These are phyloP conservation scores for Solanum arcanum DNA, from an alignment of 257 asterid genomes.

Conservation along the genomic window DNA sequence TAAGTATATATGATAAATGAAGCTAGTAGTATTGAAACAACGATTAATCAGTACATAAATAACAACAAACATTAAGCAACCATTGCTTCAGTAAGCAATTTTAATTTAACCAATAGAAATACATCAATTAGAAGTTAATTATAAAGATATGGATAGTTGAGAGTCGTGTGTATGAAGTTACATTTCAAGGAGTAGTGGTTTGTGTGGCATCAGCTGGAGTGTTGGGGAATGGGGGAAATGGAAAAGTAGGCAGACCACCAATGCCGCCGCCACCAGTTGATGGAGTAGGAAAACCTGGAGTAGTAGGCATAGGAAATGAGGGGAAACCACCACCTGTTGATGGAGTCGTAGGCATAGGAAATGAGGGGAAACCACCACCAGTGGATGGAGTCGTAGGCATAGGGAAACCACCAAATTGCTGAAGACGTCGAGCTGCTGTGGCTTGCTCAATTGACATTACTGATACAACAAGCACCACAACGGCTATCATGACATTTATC, in stretches of 20 bases:
- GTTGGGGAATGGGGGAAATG: not conserved
- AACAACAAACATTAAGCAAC: not conserved
- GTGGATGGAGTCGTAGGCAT: not conserved
- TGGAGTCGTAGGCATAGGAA: not conserved
- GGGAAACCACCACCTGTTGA: not conserved
- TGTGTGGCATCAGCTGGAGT: not conserved
- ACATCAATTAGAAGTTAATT: not conserved
- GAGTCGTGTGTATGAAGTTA: no score
- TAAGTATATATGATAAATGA: not conserved
- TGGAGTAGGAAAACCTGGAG: not conserved
- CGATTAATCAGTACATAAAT: not conserved
- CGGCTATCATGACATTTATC: not conserved
- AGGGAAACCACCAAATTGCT: conserved; percentile 2
- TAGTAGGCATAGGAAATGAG: not conserved
- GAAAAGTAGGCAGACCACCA: not conserved
- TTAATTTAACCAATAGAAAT: not conserved
- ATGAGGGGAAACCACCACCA: conserved; percentile 4
- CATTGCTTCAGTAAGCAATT: not conserved
- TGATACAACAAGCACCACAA: not conserved
- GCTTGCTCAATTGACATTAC: not conserved
- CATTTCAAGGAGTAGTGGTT: not conserved
- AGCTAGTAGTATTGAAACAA: not conserved
- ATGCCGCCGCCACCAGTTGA: not conserved
- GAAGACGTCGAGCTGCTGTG: conserved; percentile 11
- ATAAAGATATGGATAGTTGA: not conserved